A percentile compares a stretch with the other conserved stretches of the same genome.
These are phyloP conservation scores for Aspergillus transmontanensis DNA, from an alignment of 2,329 filamentous ascomycete species.

Conservation along the genomic window DNA sequence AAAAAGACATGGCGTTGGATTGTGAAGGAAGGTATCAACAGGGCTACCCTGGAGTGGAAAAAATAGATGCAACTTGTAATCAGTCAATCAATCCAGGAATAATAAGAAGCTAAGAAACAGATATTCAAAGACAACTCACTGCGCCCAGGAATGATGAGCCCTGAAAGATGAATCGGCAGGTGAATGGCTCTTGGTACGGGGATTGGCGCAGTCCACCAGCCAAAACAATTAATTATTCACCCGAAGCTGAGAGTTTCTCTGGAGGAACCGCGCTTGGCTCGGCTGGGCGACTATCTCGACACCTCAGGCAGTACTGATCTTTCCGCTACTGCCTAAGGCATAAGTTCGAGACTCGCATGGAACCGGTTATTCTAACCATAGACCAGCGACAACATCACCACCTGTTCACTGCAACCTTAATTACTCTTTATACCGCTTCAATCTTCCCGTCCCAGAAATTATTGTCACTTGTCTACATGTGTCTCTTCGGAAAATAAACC, in stretches of 20 bases:
- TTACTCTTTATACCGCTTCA: background rate
- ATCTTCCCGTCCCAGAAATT: background rate
- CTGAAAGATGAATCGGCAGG: constrained; percentile 5
- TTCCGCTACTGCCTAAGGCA: constrained; percentile 29
- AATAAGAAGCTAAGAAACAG: constrained; percentile 4
- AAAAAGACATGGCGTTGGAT: constrained; percentile 34
- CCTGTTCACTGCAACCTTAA: constrained; percentile 2
- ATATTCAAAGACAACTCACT: constrained; percentile 21
- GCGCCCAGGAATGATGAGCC: constrained; percentile 20
- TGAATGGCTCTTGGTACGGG: constrained; percentile 5
- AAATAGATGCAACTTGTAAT: constrained; percentile 13
- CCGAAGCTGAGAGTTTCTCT: constrained; percentile 7
- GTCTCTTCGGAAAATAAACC: constrained; percentile 14
- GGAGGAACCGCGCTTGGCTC: constrained; percentile 20
- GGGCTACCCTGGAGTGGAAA: constrained; percentile 26
- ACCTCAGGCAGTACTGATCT: constrained; percentile 20
- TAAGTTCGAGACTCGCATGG: constrained; percentile 34
- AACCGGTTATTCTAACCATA: constrained; percentile 25
- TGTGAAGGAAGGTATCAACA: constrained; percentile 22
- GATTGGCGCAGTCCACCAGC: constrained; percentile 3
- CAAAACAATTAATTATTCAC: constrained; percentile 5
- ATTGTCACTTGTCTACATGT: constrained; percentile 22
- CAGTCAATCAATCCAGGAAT: constrained; percentile 4
- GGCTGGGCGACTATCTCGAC: constrained; percentile 16
- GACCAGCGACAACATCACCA: constrained; percentile 23